Evolutionary conservation across 2,329 filamentous ascomycete genomes (phyloP), one percentile per base, ranked within the genome.

Genomic region (Colletotrichum tabaci): DNA sequence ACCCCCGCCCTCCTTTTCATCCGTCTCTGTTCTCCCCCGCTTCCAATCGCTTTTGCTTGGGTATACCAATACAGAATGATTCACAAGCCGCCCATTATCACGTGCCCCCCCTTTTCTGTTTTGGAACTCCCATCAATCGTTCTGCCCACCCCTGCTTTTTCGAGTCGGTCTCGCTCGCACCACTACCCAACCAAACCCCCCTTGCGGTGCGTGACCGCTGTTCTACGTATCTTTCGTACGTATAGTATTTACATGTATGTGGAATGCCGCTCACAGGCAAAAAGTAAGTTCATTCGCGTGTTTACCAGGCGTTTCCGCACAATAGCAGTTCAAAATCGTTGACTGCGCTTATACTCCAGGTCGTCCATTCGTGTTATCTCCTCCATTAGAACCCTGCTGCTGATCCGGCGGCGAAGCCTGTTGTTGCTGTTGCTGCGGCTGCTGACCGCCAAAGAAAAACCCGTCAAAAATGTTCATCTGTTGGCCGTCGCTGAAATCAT

Each of bases 381-480:
- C 60, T 10, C 52, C 58, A 15, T 63, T 63, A 3, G 57, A 21
- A 35, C 58, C 65, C 42, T 80, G 79, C 46, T 70, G 61, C 12
- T 67, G 52, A 13, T 60, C 52, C 30, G 18, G 30, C 30, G 30
- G 5, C 13, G 42, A 44, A 3, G 4, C 49, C 56, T 70, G 67
- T 13, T 57, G 61, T n/a, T 52, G 61, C 49, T 57, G 61, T 26
- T 58, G 66, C 30, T 55, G 56, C 21, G 46, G 68, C 73, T 83
- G 84, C 74, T 87, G 87, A 0, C 87, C 87, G 1, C 91, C 91
- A 78, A 93, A 93, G 82, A 93, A 93, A 78, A 94, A 94, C 0
- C 90, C 90, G 77, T 93, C 92, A 80, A 94, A 93, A 0, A 91
- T 87, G 70, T 93, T 89, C 77, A 93, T 86, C 79, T 90, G 87